These are phyloP conservation scores for Penicillium salamii DNA, from an alignment of 495 filamentous ascomycete species.

Conservation along the genomic window DNA sequence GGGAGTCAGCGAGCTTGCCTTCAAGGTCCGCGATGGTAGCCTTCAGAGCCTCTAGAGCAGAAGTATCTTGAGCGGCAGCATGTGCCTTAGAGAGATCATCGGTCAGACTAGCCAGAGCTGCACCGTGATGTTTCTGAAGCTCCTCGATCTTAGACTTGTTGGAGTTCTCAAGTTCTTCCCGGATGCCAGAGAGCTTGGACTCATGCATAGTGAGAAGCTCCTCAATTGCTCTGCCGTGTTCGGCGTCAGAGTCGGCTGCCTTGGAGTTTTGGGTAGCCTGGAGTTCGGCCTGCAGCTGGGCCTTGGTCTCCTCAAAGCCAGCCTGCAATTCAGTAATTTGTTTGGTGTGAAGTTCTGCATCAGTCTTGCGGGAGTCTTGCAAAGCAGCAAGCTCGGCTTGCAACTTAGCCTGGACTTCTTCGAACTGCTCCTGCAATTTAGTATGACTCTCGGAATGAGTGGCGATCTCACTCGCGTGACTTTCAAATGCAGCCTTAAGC, in stretches of 20 bases:
- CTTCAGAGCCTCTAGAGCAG: conserved; percentile 34
- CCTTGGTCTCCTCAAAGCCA: conserved; percentile 23
- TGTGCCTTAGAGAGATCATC: conserved; percentile 38
- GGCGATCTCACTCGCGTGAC: conserved; percentile 29
- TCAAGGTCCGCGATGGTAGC: conserved; percentile 37
- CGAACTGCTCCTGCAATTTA: conserved; percentile 34
- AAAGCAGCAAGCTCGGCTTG: conserved; percentile 27
- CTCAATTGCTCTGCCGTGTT: conserved; percentile 45
- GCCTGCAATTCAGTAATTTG: conserved; percentile 1
- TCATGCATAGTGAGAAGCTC: conserved; percentile 46
- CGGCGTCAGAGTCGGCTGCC: conserved; percentile 37
- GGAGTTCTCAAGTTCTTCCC: conserved; percentile 35
- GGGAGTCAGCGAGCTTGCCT: conserved; percentile 34
- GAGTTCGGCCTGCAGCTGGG: conserved; percentile 33
- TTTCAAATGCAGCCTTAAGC: conserved; percentile 31
- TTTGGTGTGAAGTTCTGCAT: conserved; percentile 29
- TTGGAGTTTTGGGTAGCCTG: conserved; percentile 30
- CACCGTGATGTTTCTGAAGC: conserved; percentile 39
- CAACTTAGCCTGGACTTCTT: conserved; percentile 27
- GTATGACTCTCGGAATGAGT: conserved; percentile 32
- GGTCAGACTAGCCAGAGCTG: conserved; percentile 27
- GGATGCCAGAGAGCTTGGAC: conserved; percentile 35
- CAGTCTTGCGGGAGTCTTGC: conserved; percentile 21
- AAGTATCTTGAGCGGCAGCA: conserved; percentile 37
- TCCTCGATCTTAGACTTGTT: conserved; percentile 38